These are phyloP conservation scores for Mariannaea sp. DNA, from an alignment of 2,329 filamentous ascomycete species.

Conservation along the genomic window DNA sequence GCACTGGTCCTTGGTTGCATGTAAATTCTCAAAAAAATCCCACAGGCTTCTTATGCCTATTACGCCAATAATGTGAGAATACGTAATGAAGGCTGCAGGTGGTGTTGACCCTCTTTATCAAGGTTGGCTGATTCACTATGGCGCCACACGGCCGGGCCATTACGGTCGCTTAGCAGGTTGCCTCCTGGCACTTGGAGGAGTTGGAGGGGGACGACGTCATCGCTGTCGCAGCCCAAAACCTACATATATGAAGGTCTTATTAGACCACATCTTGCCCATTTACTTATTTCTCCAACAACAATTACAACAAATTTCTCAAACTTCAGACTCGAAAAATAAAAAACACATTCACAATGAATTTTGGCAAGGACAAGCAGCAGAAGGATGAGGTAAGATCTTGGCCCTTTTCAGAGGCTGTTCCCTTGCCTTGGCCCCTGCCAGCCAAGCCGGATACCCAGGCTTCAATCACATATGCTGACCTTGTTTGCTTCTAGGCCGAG, in stretches of 20 bases:
- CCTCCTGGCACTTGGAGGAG: not conserved
- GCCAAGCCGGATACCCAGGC: not conserved
- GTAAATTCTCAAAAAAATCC: not conserved
- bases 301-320: too few relatives aligned
- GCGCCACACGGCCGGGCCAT: conserved; percentile 29
- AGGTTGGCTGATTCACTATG: conserved; percentile 2
- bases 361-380: conserved; percentile 40
- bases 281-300: not conserved
- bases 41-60: not conserved
- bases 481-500: conserved; percentile 41
- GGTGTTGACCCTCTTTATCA: not conserved
- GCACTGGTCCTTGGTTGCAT: not conserved
- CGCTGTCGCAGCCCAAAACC: conserved; percentile 16
- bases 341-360: conserved; percentile 13
- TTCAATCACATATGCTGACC: conserved; percentile 14
- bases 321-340: conserved; percentile 1
- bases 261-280: conserved; percentile 10
- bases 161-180: conserved; percentile 29
- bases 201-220: conserved; percentile 36
- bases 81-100: too few relatives aligned
- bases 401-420: not conserved
- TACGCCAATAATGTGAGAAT: not conserved
- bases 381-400: conserved; percentile 38
- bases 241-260: conserved; percentile 32
- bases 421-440: not conserved